Conservation (phyloP, 225 moss, liverwort and hornwort genomes). For the Pleurozium schreberi region DNA sequence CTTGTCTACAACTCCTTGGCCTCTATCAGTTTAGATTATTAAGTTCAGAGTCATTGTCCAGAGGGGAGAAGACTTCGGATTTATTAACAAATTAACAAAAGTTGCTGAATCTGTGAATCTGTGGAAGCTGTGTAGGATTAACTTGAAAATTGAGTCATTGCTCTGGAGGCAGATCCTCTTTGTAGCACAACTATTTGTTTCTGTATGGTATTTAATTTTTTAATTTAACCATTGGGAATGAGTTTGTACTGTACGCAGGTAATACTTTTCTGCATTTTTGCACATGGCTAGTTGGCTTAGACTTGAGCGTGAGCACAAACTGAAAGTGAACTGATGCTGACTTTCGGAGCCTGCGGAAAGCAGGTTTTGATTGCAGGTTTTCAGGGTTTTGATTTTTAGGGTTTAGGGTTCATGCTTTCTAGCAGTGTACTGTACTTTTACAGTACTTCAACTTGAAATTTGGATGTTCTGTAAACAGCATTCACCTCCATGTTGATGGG, state of each 20-base stretch:
- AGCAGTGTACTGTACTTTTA: not conserved
- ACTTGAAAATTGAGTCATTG: not conserved
- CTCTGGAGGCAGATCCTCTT: not conserved
- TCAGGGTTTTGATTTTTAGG: not conserved
- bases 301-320: not conserved
- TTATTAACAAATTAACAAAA: no score
- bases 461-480: not conserved
- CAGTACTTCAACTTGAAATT: not conserved
- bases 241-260: not conserved
- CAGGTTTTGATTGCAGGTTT: no score
- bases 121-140: not conserved
- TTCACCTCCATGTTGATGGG: conserved; percentile 1
- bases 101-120: not conserved
- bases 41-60: not conserved
- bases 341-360: not conserved
- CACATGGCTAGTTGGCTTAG: not conserved
- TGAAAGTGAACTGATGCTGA: not conserved
- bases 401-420: not conserved
- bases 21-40: not conserved
- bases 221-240: not conserved
- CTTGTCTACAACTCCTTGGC: not conserved
- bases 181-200: not conserved
- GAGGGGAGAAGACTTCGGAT: not conserved
- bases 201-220: not conserved
- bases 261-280: not conserved